phyloP scores from a whole-genome alignment of 2,329 filamentous ascomycete genomes.

The Coleophoma cylindrospora region DNA sequence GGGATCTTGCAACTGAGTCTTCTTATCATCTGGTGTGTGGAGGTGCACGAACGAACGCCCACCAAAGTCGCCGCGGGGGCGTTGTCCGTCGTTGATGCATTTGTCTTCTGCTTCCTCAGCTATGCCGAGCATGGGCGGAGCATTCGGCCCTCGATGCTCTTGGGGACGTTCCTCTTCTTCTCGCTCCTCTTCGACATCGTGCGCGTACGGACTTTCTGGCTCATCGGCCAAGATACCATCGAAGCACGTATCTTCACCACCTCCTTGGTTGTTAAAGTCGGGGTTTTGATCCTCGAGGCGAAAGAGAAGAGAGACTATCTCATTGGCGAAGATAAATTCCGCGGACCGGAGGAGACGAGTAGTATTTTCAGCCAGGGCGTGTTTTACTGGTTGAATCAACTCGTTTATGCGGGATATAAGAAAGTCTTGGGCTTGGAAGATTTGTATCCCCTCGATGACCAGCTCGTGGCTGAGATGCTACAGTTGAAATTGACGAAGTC shows the following conservation, averaged over 20 bases:
- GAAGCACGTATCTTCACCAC: not conserved
- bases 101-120: not conserved
- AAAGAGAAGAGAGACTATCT: not conserved
- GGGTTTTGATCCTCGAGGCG: not conserved
- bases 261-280: not conserved
- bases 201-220: constrained; percentile 4
- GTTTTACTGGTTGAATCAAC: constrained; percentile 1
- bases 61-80: not conserved
- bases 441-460: not conserved
- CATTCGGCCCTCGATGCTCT: constrained; percentile 3
- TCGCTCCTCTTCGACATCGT: constrained; percentile 4
- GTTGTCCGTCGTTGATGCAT: not conserved
- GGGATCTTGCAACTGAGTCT: not conserved
- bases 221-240: not conserved
- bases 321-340: not conserved
- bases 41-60: not conserved
- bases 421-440: not conserved
- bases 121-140: constrained; percentile 1
- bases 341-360: not conserved
- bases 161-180: constrained; percentile 6
- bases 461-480: not conserved
- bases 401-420: not conserved
- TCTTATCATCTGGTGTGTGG: not conserved
- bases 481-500: not conserved
- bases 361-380: not conserved